phyloP scores from a whole-genome alignment of 2,329 filamentous ascomycete species.

The Colletotrichum tropicicola region DNA sequence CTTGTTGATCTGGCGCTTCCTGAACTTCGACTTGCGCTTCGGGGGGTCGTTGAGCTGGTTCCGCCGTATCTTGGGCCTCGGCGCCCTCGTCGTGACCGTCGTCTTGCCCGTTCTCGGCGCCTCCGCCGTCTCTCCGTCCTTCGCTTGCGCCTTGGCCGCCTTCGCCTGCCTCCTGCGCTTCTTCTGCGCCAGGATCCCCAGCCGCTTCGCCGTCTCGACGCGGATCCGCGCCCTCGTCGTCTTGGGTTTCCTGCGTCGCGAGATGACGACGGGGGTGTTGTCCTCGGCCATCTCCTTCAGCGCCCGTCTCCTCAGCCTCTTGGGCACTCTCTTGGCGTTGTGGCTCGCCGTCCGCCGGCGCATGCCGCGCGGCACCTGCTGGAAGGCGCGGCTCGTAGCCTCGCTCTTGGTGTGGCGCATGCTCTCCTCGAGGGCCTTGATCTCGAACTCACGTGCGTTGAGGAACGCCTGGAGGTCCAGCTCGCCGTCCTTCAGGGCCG shows the following conservation, averaged over 20 bases:
- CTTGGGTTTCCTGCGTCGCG: constrained; percentile 67
- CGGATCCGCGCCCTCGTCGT: constrained; percentile 70
- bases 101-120: constrained; percentile 32
- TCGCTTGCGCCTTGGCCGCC: constrained; percentile 41
- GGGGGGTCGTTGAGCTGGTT: constrained; percentile 71
- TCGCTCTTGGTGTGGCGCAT: constrained; percentile 77
- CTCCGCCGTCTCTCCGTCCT: constrained; percentile 39
- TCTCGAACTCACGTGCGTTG: constrained; percentile 87
- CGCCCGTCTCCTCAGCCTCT: constrained; percentile 75
- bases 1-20: constrained; percentile 87
- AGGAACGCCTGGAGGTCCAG: constrained; percentile 88
- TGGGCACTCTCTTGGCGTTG: constrained; percentile 90
- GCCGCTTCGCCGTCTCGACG: constrained; percentile 77
- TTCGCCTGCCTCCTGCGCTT: constrained; percentile 57
- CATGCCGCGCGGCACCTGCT: constrained; percentile 86
- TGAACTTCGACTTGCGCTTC: constrained; percentile 71
- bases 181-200: constrained; percentile 70
- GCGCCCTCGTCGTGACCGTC: constrained; percentile 48
- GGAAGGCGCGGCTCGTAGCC: constrained; percentile 79
- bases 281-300: constrained; percentile 83
- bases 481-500: constrained; percentile 74
- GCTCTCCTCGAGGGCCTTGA: constrained; percentile 82
- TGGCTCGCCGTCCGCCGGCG: constrained; percentile 91
- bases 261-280: constrained; percentile 84
- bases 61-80: constrained; percentile 74